phyloP scores from a whole-genome alignment of 192 early-diverging fungal species.

The Powellomyces hirtus region DNA sequence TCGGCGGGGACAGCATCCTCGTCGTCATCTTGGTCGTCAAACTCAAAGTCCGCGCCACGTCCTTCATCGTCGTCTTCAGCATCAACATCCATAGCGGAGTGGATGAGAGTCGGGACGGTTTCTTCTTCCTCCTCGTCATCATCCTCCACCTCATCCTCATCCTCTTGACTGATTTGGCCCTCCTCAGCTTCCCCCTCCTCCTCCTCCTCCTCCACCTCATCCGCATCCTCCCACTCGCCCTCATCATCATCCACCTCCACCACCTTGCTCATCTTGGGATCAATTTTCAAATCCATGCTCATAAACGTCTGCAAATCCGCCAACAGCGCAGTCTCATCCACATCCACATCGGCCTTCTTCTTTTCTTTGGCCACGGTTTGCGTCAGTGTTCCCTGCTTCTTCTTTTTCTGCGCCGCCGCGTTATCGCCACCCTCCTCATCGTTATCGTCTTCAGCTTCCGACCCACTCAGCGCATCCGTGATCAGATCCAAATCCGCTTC shows the following conservation, averaged over 20 bases:
- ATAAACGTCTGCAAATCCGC: conserved; percentile 39
- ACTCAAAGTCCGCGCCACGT: conserved; percentile 9
- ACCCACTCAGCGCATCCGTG: conserved; percentile 47
- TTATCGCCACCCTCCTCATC: conserved; percentile 17
- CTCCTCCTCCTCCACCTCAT: conserved; percentile 9
- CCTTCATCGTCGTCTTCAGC: not conserved
- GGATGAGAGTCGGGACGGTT: not conserved
- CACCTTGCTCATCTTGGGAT: conserved; percentile 27
- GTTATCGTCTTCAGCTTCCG: conserved; percentile 35
- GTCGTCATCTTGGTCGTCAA: conserved; percentile 17
- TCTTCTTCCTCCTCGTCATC: conserved; percentile 23
- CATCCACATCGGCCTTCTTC: conserved; percentile 9
- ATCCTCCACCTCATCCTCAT: conserved; percentile 17
- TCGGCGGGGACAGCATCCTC: conserved; percentile 14
- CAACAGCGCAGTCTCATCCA: conserved; percentile 30
- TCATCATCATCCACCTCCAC: conserved; percentile 37
- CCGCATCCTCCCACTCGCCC: conserved; percentile 27
- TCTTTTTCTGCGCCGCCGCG: conserved; percentile 14
- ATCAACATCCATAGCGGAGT: not conserved
- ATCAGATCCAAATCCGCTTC: conserved; percentile 58
- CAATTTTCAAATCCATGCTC: conserved; percentile 32
- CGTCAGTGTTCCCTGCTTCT: not conserved
- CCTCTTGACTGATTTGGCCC: conserved; percentile 13
- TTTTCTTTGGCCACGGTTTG: conserved; percentile 13
- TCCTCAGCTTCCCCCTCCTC: conserved; percentile 14